Evolutionary conservation across 1,139 yeast species (phyloP).

Genomic region (Yamadazyma songkhlaensis): DNA sequence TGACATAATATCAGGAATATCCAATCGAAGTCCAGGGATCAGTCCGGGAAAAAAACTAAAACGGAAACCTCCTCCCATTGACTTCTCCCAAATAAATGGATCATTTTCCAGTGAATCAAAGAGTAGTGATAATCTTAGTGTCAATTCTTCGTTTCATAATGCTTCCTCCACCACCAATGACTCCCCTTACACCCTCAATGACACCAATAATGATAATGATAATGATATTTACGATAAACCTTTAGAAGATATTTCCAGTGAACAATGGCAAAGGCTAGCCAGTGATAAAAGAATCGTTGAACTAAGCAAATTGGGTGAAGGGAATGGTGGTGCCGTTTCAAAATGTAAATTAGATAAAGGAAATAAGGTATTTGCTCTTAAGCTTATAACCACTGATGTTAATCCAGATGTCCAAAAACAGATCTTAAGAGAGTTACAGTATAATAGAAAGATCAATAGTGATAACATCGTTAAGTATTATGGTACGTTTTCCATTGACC

Average conservation of each 20-base stretch:
- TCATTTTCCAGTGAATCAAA: conserved; percentile 18
- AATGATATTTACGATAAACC: conserved; percentile 14
- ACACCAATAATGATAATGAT: neutral
- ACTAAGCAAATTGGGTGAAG: conserved; percentile 79
- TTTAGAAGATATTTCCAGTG: conserved; percentile 63
- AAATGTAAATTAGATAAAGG: conserved; percentile 45
- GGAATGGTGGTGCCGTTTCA: conserved; percentile 88
- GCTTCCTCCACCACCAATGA: no score
- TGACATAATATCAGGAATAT: neutral
- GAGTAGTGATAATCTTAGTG: neutral
- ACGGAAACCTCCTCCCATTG: conserved; percentile 46
- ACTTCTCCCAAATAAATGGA: conserved; percentile 35
- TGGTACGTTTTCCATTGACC: conserved; percentile 80
- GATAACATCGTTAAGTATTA: conserved; percentile 87
- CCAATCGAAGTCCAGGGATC: conserved; percentile 3
- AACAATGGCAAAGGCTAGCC: conserved; percentile 72
- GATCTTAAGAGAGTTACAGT: conserved; percentile 83
- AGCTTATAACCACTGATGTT: conserved; percentile 71
- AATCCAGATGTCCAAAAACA: conserved; percentile 84
- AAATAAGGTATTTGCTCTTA: conserved; percentile 70
- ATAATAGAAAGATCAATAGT: conserved; percentile 77
- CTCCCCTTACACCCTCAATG: no score
- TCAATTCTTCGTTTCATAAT: no score
- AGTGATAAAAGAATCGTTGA: conserved; percentile 34
- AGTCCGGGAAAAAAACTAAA: conserved; percentile 19